Percentiles rank a stretch among this genome's conserved stretches.
phyloP scores from a whole-genome alignment of 768 basidiomycete species.

The Russula virescens region DNA sequence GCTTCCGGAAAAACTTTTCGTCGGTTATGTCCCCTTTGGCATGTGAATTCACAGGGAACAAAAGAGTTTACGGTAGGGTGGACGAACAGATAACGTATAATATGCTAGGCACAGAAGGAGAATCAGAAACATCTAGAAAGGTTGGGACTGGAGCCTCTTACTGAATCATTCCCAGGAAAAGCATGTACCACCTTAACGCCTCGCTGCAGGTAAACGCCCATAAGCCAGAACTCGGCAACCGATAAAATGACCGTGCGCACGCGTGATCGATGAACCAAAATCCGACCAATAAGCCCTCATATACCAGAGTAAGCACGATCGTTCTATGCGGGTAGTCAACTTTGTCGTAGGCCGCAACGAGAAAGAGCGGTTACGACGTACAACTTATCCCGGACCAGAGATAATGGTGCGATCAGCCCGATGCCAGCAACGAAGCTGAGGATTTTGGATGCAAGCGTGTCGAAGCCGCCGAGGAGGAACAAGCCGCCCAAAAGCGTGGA shows the following conservation, averaged over 20 bases:
- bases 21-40: slow-evolving; percentile 84
- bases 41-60: neutral
- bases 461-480: slow-evolving; percentile 81
- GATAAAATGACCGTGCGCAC: slow-evolving; percentile 39
- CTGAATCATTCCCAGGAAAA: slow-evolving; percentile 85
- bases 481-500: slow-evolving; percentile 76
- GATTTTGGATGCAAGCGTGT: slow-evolving; percentile 87
- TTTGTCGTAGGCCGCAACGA: neutral
- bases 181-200: slow-evolving; percentile 78
- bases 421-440: slow-evolving; percentile 87
- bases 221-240: slow-evolving; percentile 8
- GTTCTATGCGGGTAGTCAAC: slow-evolving; percentile 46
- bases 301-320: slow-evolving; percentile 72
- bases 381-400: slow-evolving; percentile 87
- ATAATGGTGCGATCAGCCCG: slow-evolving; percentile 78
- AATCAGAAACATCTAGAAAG: slow-evolving; percentile 10
- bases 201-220: slow-evolving; percentile 40
- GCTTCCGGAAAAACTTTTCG: slow-evolving; percentile 91
- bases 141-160: slow-evolving; percentile 31
- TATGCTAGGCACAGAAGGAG: slow-evolving; percentile 39
- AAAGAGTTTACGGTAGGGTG: neutral
- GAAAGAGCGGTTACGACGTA: slow-evolving; percentile 35
- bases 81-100: slow-evolving; percentile 83
- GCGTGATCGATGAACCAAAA: slow-evolving; percentile 96
- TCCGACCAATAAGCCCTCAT: slow-evolving; percentile 82